phyloP scores from a whole-genome alignment of 306 rosid species.

The Cotoneaster glaucophyllus region DNA sequence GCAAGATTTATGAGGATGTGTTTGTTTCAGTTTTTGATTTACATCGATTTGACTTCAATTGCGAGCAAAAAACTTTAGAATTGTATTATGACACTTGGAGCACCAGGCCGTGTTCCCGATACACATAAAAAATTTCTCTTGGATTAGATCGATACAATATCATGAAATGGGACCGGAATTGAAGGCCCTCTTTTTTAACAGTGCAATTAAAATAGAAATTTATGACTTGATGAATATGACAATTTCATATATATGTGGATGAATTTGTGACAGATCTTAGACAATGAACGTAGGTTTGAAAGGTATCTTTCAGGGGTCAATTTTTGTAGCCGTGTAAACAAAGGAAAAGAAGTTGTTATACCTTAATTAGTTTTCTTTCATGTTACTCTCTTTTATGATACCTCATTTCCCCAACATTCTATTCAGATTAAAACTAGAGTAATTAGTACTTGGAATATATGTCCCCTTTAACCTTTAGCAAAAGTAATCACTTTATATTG shows the following conservation, averaged over 20 bases:
- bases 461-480: background rate
- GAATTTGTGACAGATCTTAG: background rate
- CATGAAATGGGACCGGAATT: too few relatives aligned
- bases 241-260: background rate
- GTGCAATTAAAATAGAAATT: background rate
- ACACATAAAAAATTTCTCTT: too few relatives aligned
- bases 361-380: background rate
- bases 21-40: too few relatives aligned
- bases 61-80: too few relatives aligned
- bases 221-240: background rate
- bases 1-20: too few relatives aligned
- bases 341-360: background rate
- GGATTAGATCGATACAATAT: too few relatives aligned
- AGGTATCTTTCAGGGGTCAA: background rate
- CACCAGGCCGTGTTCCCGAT: too few relatives aligned
- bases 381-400: background rate
- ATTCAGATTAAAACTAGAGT: background rate
- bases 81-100: too few relatives aligned
- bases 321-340: background rate
- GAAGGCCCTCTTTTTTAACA: too few relatives aligned
- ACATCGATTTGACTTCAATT: too few relatives aligned
- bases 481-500: background rate
- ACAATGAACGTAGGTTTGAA: background rate
- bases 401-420: background rate
- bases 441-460: background rate